Conservation (phyloP, 1,139 yeast species). For the Diutina neorugosa region DNA sequence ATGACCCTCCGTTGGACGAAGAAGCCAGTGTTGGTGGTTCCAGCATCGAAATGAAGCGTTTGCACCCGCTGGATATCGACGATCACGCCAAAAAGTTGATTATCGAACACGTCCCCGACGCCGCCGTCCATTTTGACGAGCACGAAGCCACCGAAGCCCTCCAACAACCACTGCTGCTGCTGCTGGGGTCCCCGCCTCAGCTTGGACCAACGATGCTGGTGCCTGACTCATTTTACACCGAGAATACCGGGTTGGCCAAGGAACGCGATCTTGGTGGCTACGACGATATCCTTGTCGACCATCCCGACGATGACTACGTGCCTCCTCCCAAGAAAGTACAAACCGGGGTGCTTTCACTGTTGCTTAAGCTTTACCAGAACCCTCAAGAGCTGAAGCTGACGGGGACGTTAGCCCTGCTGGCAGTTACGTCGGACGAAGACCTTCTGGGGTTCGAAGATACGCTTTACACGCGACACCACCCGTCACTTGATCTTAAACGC, state of each 20-base stretch:
- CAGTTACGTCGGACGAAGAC: neutral
- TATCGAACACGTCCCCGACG: conserved; percentile 24
- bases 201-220: conserved; percentile 14
- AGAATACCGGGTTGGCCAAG: conserved; percentile 10
- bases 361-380: conserved; percentile 53
- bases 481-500: neutral
- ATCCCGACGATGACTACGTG: conserved; percentile 26
- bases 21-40: conserved; percentile 8
- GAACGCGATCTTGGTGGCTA: conserved; percentile 13
- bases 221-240: neutral
- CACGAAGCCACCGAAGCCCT: too few species aligned
- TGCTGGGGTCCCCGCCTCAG: conserved; percentile 40
- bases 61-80: conserved; percentile 24
- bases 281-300: conserved; percentile 16
- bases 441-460: neutral
- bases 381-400: conserved; percentile 13
- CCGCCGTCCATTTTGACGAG: conserved; percentile 3
- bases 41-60: conserved; percentile 22
- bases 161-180: neutral
- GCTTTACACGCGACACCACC: neutral
- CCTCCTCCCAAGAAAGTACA: conserved; percentile 67
- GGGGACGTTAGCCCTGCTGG: neutral
- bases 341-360: conserved; percentile 73
- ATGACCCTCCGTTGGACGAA: neutral
- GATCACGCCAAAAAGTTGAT: conserved; percentile 31